Evolutionary conservation across 495 filamentous ascomycete species (phyloP).

Genomic region (Penicillium odoratum): DNA sequence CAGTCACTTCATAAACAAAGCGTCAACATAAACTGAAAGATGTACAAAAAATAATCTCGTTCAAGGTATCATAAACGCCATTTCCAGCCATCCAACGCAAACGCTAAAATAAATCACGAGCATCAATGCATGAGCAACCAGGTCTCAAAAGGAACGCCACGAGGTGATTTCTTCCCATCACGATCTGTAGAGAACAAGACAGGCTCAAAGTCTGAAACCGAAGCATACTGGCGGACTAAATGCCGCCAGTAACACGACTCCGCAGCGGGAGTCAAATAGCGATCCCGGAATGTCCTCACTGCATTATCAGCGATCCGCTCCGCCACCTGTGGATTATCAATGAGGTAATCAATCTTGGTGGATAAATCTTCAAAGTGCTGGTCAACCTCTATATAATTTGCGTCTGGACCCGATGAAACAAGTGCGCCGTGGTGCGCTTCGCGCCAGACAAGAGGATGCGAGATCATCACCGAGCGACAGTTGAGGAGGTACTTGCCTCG

Average conservation of each 20-base stretch:
- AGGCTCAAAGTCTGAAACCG: slow-evolving; percentile 45
- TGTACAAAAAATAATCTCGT: no score
- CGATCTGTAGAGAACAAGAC: slow-evolving; percentile 26
- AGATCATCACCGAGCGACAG: slow-evolving; percentile 58
- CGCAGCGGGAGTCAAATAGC: slow-evolving; percentile 61
- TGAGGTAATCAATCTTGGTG: slow-evolving; percentile 50
- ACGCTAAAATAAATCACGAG: background rate
- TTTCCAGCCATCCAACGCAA: background rate
- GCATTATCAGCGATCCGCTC: slow-evolving; percentile 57
- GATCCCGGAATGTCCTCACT: slow-evolving; percentile 54
- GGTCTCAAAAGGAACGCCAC: slow-evolving; percentile 41
- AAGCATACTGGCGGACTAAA: slow-evolving; percentile 50
- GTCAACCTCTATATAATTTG: slow-evolving; percentile 61
- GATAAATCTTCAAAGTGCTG: slow-evolving; percentile 56
- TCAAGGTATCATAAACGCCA: slow-evolving; percentile 7
- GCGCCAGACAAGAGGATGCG: slow-evolving; percentile 41
- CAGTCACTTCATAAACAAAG: no score
- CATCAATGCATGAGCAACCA: slow-evolving; percentile 38
- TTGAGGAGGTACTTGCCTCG: slow-evolving; percentile 60
- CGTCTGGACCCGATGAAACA: slow-evolving; percentile 48
- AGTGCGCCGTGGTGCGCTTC: slow-evolving; percentile 44
- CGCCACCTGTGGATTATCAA: slow-evolving; percentile 49
- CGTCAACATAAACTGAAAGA: no score
- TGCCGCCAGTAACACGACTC: slow-evolving; percentile 62
- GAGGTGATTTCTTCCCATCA: slow-evolving; percentile 31